These are phyloP conservation scores for Lasiodiplodia hormozganensis DNA, from an alignment of 2,329 filamentous ascomycete genomes.

Conservation along the genomic window DNA sequence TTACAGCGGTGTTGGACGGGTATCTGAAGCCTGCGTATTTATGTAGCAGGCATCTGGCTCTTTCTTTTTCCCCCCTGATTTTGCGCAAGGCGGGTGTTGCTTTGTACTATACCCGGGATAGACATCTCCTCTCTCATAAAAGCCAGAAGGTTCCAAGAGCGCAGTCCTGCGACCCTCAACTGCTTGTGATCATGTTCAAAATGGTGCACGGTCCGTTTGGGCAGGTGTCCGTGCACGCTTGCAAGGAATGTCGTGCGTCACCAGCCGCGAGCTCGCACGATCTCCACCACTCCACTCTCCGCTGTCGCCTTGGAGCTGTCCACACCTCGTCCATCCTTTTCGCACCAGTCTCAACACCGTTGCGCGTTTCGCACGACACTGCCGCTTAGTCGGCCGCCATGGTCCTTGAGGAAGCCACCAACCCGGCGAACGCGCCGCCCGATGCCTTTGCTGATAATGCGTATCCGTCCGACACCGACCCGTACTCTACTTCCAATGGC, in stretches of 20 bases:
- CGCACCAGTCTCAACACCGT: not conserved
- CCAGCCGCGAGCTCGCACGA: not conserved
- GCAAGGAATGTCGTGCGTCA: slow-evolving; percentile 13
- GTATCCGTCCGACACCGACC: slow-evolving; percentile 46
- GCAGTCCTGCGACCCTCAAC: not conserved
- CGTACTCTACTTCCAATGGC: slow-evolving; percentile 38
- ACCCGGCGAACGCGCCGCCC: slow-evolving; percentile 32
- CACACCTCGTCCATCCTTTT: not conserved
- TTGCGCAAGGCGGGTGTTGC: slow-evolving; percentile 19
- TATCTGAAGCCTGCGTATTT: slow-evolving; percentile 1
- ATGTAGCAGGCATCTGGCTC: not conserved
- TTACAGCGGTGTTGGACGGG: not conserved
- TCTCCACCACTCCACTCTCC: not conserved
- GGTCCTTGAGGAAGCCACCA: slow-evolving; percentile 50
- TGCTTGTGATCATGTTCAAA: not conserved
- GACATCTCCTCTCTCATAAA: slow-evolving; percentile 27
- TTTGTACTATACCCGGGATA: slow-evolving; percentile 26
- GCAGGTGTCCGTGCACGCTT: slow-evolving; percentile 1
- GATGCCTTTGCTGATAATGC: slow-evolving; percentile 41
- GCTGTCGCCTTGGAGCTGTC: not conserved
- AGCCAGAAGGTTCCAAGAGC: slow-evolving; percentile 6
- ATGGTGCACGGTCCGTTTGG: not conserved
- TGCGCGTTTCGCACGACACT: not conserved
- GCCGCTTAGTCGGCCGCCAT: slow-evolving; percentile 37
- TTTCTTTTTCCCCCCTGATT: not conserved